Evolutionary conservation across 1,139 yeast species (phyloP), one percentile per base, ranked within the genome.

Genomic region (Hansenula sp.): DNA sequence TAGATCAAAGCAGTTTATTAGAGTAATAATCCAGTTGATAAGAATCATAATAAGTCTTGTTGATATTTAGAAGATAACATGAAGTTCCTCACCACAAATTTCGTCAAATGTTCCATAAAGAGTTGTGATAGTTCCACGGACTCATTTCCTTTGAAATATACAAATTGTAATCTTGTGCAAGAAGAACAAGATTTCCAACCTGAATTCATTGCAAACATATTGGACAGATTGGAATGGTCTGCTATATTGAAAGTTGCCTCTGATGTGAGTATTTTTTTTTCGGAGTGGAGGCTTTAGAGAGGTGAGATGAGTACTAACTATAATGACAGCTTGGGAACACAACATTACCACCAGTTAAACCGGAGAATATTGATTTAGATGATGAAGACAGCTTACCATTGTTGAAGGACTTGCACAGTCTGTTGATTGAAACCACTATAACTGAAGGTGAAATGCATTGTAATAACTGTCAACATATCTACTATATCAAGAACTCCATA

Each of bases 51-150:
- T n/a, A n/a, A n/a, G n/a, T n/a, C n/a, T n/a, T n/a, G n/a, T n/a
- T n/a, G n/a, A n/a, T n/a, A n/a, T n/a, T n/a, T n/a, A n/a, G n/a
- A n/a, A 50, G 15, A 3, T 24, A 35, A 12, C 30, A 91, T 93
- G 99, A 93, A 93, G 70, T 83, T 93, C 58, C 71, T 93, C 36
- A 91, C 99, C 29, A 88, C 98, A 36, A 93, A 94, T 65, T 94
- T 93, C 65, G 95, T 93, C 50, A 90, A 86, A 63, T 93, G 99
- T 66, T 93, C 98, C 0, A 87, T 90, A 50, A 83, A 85, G 58
- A 61, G 80, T 6, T 93, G 99, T 61, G 88, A 84, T 46, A 70
- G 81, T 27, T 77, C 93, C 10, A 76, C 79, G 28, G 79, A 81
- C 7, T 79, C 95, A 17, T 93, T 90, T 62, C 99, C 99, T 2